Base-by-base conservation (phyloP, 768 basidiomycete species). In the Tricholoma flavovirens region DNA sequence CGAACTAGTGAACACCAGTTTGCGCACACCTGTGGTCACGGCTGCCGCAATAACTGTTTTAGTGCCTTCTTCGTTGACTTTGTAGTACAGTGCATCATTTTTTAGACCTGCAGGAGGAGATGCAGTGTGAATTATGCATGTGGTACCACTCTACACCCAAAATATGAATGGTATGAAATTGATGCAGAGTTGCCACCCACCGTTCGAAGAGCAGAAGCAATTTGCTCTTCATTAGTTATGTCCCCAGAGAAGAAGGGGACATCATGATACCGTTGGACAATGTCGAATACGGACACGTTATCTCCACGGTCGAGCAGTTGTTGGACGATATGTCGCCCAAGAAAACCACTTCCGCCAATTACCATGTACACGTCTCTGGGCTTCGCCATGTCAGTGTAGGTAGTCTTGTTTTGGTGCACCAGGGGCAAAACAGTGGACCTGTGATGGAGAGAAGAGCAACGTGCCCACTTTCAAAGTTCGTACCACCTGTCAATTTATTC, bases 121-220 rank as follows among this genome's bases (percentile, higher is more conserved):
- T 15, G 95, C 97, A 9, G 95, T 98, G 70, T 99, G 97, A 59
- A 99, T 92, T 59, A 98, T 89, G 64, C 89, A 91, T 0, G 92
- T 94, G 24, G 93, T 80, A 36, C 85, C 84, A 59, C 87, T 87
- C 88, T 93, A 59, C 0, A 53, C 33, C 14, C 49, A 49, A 8
- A 55, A 54, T 53, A 29, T 48, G 38, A 36, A 38, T 52, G 60
- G 55, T 30, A 35, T 45, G 56, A 19, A 48, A 52, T 45, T 12
- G 36, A n/a, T 48, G 9, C 1, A 19, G 45, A 12, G 1, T 21
- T 11, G 51, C 48, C 21, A 70, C 80, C 45, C 51, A 89, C 90
- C 77, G 87, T 88, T 66, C 75, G 75, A 55, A 98, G 71, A 6
- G 92, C 93, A 54, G 81, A 75, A 1, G 81, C 74, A 19, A 98